Evolutionary conservation across 768 basidiomycete genomes (phyloP), one percentile per base, ranked within the genome.

Genomic region (Pilatotrama ljubarskyi): DNA sequence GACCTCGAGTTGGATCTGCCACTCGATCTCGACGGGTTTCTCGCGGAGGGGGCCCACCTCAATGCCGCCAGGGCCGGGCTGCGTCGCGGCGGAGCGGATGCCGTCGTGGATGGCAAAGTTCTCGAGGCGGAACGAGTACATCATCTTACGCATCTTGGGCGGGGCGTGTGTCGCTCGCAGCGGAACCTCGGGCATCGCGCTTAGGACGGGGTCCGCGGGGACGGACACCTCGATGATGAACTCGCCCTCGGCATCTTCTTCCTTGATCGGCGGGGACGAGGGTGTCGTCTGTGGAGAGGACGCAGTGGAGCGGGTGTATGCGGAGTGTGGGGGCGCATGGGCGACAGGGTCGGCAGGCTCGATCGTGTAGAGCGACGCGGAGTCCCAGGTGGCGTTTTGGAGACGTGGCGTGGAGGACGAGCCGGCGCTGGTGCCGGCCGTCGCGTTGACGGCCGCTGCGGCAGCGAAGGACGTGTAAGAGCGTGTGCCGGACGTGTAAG

Each of bases 91-190:
- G 4, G 77, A 76, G 47, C 78, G 77, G 38, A 78, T 75, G 58
- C 77, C 82, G 63, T 88, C 84, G 75, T 73, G 72, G 22, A 74
- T 69, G 29, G 88, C 81, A 65, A 91, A 91, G 0, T 88, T 88
- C 71, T 91, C 87, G 65, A 91, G 79, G 8, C 90, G 81, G 70
- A 91, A 89, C 20, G 85, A 83, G 42, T 83, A 82, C 90, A 92
- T 92, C 84, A 90, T 84, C 48, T 76, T 75, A 54, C 85, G 82
- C 90, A 90, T 90, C 43, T 82, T 79, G 46, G 81, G 79, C 61
- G 81, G 79, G 1, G 88, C 90, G 66, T 90, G 85, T 0, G 87
- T 90, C 8, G 89, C 90, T 46, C 90, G 87, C 14, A 90, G 79
- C 8, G 90, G 88, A 1, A 90, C 88, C 68, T 71, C 66, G 48